These are phyloP conservation scores for Pezicula radicicola DNA, from an alignment of 2,329 filamentous ascomycete genomes.

Conservation along the genomic window DNA sequence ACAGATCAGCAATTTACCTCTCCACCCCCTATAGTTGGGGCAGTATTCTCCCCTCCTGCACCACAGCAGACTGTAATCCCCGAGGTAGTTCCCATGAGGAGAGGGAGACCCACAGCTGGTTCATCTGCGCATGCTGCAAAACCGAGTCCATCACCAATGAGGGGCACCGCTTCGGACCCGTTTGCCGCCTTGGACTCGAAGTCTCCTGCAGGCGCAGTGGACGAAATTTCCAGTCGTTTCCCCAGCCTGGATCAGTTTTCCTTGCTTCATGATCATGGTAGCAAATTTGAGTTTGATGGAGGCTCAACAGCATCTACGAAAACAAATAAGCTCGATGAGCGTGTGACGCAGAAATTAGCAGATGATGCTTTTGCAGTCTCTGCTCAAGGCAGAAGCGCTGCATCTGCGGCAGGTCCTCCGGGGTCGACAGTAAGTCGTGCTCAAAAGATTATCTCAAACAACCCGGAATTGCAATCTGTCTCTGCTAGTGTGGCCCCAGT, in stretches of 20 bases:
- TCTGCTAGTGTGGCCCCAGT: conserved; percentile 38
- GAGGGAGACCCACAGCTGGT: conserved; percentile 68
- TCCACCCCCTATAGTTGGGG: conserved; percentile 66
- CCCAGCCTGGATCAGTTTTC: conserved; percentile 93
- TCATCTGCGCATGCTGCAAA: conserved; percentile 43
- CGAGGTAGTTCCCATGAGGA: conserved; percentile 89
- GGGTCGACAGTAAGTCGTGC: conserved; percentile 51
- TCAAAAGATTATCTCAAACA: conserved; percentile 61
- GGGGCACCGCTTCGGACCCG: conserved; percentile 72
- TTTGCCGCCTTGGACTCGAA: conserved; percentile 85
- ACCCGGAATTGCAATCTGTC: conserved; percentile 51
- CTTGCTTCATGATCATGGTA: conserved; percentile 77
- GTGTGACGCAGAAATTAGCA: conserved; percentile 72
- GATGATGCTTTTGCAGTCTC: conserved; percentile 73
- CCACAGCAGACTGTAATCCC: conserved; percentile 73
- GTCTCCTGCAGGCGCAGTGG: conserved; percentile 50
- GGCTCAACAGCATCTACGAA: conserved; percentile 39
- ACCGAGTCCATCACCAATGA: conserved; percentile 65
- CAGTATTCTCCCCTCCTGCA: conserved; percentile 74
- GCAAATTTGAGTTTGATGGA: conserved; percentile 79
- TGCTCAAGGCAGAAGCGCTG: conserved; percentile 9
- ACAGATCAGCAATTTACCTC: conserved; percentile 45
- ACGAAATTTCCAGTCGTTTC: conserved; percentile 83
- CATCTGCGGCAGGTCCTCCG: conserved; percentile 5
- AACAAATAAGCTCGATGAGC: conserved; percentile 55